A percentile compares a stretch with the other conserved stretches of the same genome.
Evolutionary conservation across 805 yeast species (phyloP).

Genomic region (Kockiozyma suomiensis): DNA sequence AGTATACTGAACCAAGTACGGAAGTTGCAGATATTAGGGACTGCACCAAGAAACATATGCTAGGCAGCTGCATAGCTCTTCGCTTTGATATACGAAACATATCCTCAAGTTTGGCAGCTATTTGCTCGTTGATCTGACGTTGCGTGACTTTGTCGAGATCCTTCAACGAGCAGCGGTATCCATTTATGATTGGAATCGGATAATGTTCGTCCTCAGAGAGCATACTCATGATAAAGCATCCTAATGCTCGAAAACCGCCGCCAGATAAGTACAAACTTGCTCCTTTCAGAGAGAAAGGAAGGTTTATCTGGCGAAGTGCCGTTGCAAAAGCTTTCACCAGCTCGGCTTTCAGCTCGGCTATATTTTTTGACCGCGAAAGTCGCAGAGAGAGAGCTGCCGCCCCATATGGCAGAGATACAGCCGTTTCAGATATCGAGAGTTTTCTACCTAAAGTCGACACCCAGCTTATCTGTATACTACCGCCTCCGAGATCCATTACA

Average conservation of each 20-base stretch:
- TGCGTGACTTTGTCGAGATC: constrained; percentile 57
- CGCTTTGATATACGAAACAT: constrained; percentile 68
- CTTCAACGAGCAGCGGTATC: constrained; percentile 60
- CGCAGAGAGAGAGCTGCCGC: constrained; percentile 67
- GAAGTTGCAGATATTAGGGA: constrained; percentile 60
- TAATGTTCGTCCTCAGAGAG: constrained; percentile 49
- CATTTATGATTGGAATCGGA: constrained; percentile 72
- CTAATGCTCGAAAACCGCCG: constrained; percentile 73
- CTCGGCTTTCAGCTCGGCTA: constrained; percentile 43
- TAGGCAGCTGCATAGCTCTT: constrained; percentile 68
- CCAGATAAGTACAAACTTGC: constrained; percentile 69
- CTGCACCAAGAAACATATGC: constrained; percentile 62
- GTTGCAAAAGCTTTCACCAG: constrained; percentile 54
- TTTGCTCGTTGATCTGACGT: constrained; percentile 45
- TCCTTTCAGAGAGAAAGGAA: constrained; percentile 44
- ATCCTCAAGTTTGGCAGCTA: constrained; percentile 41
- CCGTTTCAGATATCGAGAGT: constrained; percentile 55
- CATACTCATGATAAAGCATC: constrained; percentile 49
- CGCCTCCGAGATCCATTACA: constrained; percentile 75
- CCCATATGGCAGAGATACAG: constrained; percentile 68
- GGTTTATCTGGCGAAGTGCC: constrained; percentile 15
- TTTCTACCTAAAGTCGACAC: constrained; percentile 59
- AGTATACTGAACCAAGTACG: constrained; percentile 60
- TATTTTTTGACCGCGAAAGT: constrained; percentile 46
- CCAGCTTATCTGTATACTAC: constrained; percentile 71